These are phyloP conservation scores for Saccharomycopsis sp. DNA, from an alignment of 805 yeast species.

Conservation along the genomic window DNA sequence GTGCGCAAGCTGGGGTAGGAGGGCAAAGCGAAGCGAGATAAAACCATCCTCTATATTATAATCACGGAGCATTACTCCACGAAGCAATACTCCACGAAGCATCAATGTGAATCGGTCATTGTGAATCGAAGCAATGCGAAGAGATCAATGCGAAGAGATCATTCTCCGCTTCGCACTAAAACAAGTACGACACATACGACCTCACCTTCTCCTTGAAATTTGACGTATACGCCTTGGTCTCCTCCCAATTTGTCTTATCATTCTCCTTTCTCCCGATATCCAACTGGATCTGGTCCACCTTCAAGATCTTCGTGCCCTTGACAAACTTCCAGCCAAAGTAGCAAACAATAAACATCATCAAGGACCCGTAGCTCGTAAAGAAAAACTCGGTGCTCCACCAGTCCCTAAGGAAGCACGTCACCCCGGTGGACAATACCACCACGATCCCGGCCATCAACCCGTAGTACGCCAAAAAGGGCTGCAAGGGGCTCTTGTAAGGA, in stretches of 20 bases:
- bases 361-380: slow-evolving; percentile 56
- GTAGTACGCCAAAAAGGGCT: slow-evolving; percentile 57
- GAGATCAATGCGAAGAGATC: no score
- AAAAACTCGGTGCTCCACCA: slow-evolving; percentile 55
- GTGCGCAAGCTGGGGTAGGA: no score
- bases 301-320: slow-evolving; percentile 54
- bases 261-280: slow-evolving; percentile 80
- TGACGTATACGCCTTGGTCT: slow-evolving; percentile 38
- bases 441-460: slow-evolving; percentile 48
- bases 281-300: slow-evolving; percentile 66
- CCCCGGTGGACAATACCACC: slow-evolving; percentile 51
- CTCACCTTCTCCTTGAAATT: slow-evolving; percentile 26
- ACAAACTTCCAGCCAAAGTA: slow-evolving; percentile 48
- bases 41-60: no score
- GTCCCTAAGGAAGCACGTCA: slow-evolving; percentile 46
- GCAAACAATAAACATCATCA: slow-evolving; percentile 42
- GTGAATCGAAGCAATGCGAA: no score
- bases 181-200: not conserved
- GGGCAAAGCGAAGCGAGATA: no score
- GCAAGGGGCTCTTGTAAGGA: slow-evolving; percentile 62
- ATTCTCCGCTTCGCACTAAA: no score
- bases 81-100: no score
- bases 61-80: no score
- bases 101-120: no score
- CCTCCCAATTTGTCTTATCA: slow-evolving; percentile 77